These are phyloP conservation scores for Fusarium nematophilum DNA, from an alignment of 2,329 filamentous ascomycete species.

Conservation along the genomic window DNA sequence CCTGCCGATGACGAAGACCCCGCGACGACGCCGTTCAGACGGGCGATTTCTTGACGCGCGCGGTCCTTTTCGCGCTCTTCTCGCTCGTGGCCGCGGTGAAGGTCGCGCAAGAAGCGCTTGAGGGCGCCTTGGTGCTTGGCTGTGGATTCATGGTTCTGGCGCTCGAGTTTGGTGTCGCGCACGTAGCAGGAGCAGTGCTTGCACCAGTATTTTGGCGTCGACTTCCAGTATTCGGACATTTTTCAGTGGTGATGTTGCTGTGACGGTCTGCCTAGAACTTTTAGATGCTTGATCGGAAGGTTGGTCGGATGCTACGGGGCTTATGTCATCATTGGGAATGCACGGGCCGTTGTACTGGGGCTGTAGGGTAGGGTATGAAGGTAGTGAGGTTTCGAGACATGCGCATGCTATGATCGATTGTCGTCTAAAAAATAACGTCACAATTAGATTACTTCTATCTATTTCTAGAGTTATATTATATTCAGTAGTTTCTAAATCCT, in stretches of 20 bases:
- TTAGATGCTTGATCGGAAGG: too few species aligned
- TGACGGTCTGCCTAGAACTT: constrained; percentile 1
- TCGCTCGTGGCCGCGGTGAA: constrained; percentile 86
- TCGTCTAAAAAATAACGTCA: too few species aligned
- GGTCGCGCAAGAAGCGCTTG: constrained; percentile 88
- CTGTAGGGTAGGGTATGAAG: too few species aligned
- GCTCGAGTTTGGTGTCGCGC: constrained; percentile 91
- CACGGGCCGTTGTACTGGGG: too few species aligned
- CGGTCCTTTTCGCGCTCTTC: constrained; percentile 84
- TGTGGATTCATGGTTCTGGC: constrained; percentile 88
- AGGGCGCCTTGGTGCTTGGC: constrained; percentile 85
- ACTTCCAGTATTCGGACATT: constrained; percentile 99
- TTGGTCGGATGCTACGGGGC: too few species aligned
- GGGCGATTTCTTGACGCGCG: constrained; percentile 85
- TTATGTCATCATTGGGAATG: too few species aligned
- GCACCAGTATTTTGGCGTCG: constrained; percentile 97
- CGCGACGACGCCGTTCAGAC: constrained; percentile 81
- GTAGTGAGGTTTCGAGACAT: too few species aligned
- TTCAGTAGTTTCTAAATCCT: too few species aligned
- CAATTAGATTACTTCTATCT: too few species aligned
- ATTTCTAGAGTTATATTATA: too few species aligned
- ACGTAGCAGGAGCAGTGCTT: constrained; percentile 94
- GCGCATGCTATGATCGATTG: too few species aligned
- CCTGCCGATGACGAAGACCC: constrained; percentile 51
- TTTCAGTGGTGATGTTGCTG: constrained; percentile 7